Evolutionary conservation across 352 stramenopile species (phyloP).

Genomic region (Pythium monospermum): DNA sequence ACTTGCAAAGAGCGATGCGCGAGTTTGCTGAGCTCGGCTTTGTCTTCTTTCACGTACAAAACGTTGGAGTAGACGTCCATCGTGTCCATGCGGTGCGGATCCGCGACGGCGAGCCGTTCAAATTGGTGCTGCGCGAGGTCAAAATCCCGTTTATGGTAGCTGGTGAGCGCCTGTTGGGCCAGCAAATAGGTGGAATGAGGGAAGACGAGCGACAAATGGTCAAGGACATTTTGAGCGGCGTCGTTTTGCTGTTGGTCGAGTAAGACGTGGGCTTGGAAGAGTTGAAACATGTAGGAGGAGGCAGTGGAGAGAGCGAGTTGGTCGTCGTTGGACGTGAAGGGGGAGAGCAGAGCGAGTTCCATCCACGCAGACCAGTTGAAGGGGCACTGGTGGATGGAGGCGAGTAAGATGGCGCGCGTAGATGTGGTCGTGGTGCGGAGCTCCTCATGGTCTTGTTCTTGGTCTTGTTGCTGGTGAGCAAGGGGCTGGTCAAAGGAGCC

Average conservation of each 20-base stretch:
- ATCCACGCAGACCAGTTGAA: constrained; percentile 98
- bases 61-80: constrained; percentile 88
- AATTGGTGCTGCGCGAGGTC: constrained; percentile 76
- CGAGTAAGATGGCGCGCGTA: constrained; percentile 60
- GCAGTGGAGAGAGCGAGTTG: constrained; percentile 40
- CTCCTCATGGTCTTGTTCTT: constrained; percentile 13
- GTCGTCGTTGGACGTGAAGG: constrained; percentile 66
- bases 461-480: constrained; percentile 1
- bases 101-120: constrained; percentile 45
- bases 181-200: constrained; percentile 69
- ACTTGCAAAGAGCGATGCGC: constrained; percentile 89
- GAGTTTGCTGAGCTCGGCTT: constrained; percentile 82
- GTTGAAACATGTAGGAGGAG: constrained; percentile 76
- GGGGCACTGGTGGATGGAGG: constrained; percentile 66
- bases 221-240: constrained; percentile 47
- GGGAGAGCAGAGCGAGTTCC: constrained; percentile 81
- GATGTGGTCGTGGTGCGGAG: constrained; percentile 15
- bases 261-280: constrained; percentile 79
- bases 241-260: constrained; percentile 79
- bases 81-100: constrained; percentile 72
- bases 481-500: constrained; percentile 17
- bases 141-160: constrained; percentile 84
- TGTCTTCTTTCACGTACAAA: constrained; percentile 84
- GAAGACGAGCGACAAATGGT: constrained; percentile 46
- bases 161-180: constrained; percentile 67